phyloP scores from a whole-genome alignment of 805 yeast genomes.

The Kazachstania viticola region DNA sequence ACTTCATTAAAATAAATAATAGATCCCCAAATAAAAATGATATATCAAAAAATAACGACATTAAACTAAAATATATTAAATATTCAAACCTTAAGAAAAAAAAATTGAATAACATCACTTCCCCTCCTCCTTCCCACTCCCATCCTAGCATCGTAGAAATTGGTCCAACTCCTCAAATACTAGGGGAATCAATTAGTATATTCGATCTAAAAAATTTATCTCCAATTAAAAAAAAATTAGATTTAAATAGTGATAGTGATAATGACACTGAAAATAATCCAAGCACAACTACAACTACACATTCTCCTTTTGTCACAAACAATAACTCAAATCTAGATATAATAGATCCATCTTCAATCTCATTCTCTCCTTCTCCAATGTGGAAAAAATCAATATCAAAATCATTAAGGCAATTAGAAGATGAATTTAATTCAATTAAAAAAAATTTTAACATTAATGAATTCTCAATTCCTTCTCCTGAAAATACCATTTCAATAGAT shows the following conservation, averaged over 20 bases:
- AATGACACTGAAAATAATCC: conserved; percentile 7
- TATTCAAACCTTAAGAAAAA: conserved; percentile 21
- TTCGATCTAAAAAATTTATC: conserved; percentile 43
- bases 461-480: background rate
- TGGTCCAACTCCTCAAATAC: conserved; percentile 83
- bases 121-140: background rate
- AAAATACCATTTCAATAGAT: no score
- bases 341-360: conserved; percentile 11
- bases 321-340: conserved; percentile 28
- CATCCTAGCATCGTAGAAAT: conserved; percentile 19
- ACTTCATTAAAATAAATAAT: conserved; percentile 29
- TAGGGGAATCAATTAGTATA: conserved; percentile 64
- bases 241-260: conserved; percentile 4
- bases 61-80: conserved; percentile 27
- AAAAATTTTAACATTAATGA: conserved; percentile 1
- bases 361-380: conserved; percentile 20
- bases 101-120: conserved; percentile 1
- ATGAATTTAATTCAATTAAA: conserved; percentile 19
- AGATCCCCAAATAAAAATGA: conserved; percentile 39
- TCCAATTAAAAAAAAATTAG: conserved; percentile 13
- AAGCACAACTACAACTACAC: no score
- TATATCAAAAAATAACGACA: conserved; percentile 30
- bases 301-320: conserved; percentile 20
- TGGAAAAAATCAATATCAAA: conserved; percentile 19
- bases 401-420: conserved; percentile 18